These are phyloP conservation scores for Rhodofomes roseus DNA, from an alignment of 1,284 basidiomycete species.

Conservation along the genomic window DNA sequence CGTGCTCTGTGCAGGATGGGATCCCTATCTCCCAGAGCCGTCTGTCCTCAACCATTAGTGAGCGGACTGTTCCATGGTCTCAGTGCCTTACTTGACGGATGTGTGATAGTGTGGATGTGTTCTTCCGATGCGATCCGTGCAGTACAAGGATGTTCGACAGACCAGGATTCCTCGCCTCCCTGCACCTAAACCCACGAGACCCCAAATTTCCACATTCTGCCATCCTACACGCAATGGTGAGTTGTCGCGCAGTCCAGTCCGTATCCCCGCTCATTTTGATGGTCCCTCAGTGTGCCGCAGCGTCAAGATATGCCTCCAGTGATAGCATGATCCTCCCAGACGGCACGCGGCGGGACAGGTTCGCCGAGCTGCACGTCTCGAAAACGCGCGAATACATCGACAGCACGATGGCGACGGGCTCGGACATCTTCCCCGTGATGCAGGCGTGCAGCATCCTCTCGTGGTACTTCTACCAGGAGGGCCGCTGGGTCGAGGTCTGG, in stretches of 20 bases:
- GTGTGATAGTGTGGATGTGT: slow-evolving; percentile 62
- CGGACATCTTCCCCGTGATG: slow-evolving; percentile 79
- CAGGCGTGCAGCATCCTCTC: slow-evolving; percentile 81
- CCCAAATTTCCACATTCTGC: slow-evolving; percentile 78
- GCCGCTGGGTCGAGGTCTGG: slow-evolving; percentile 88
- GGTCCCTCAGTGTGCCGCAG: slow-evolving; percentile 65
- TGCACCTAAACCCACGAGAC: slow-evolving; percentile 73
- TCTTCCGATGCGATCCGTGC: slow-evolving; percentile 81
- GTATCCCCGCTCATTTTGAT: too few relatives aligned
- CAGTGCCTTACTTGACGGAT: slow-evolving; percentile 8
- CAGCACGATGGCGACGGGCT: slow-evolving; percentile 78
- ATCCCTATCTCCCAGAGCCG: slow-evolving; percentile 75
- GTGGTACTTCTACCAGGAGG: slow-evolving; percentile 87
- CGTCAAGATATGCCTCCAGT: slow-evolving; percentile 76
- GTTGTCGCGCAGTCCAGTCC: too few relatives aligned
- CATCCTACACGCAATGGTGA: slow-evolving; percentile 77
- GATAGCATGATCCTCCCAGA: slow-evolving; percentile 63
- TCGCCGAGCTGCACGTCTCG: slow-evolving; percentile 80
- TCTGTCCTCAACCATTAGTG: slow-evolving; percentile 70
- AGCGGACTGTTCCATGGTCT: slow-evolving; percentile 21
- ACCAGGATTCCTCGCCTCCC: slow-evolving; percentile 72
- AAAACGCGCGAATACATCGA: slow-evolving; percentile 83
- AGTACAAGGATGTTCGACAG: slow-evolving; percentile 74
- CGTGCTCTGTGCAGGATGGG: slow-evolving; percentile 73
- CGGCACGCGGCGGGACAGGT: slow-evolving; percentile 70